Evolutionary conservation across 78 protist species (phyloP).

Genomic region (Dictyostelium purpureum): DNA sequence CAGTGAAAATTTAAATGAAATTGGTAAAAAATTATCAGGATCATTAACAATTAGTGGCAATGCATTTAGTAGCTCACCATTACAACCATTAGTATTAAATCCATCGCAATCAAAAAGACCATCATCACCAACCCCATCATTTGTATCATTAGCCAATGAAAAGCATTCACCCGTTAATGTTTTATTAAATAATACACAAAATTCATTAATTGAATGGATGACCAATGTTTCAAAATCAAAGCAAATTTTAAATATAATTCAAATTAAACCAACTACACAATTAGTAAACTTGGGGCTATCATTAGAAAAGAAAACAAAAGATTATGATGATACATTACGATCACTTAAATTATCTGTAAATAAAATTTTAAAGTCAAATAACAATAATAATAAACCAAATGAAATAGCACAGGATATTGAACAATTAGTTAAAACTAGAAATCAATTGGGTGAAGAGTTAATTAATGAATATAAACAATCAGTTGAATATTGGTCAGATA

Average conservation of each 20-base stretch:
- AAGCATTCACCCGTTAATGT: neutral
- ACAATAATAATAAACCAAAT: neutral
- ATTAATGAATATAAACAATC: neutral
- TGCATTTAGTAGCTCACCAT: neutral
- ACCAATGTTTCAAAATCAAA: neutral
- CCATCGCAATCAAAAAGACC: neutral
- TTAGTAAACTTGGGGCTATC: neutral
- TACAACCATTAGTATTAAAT: too few species aligned
- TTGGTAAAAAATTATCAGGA: neutral
- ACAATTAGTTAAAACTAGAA: neutral
- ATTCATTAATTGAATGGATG: constrained; percentile 6
- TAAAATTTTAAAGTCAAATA: too few species aligned
- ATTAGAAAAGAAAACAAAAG: constrained; percentile 14
- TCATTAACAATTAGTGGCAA: neutral
- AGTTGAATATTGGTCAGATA: constrained; percentile 22
- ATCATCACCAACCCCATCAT: constrained; percentile 24
- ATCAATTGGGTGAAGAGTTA: neutral
- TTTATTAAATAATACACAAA: constrained; percentile 10
- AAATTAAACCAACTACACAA: neutral
- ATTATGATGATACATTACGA: constrained; percentile 11
- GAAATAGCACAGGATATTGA: neutral
- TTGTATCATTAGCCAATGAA: constrained; percentile 16
- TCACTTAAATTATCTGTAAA: neutral
- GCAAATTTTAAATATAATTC: neutral
- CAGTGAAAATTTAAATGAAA: neutral